A percentile compares a stretch with the other conserved stretches of the same genome.
These are phyloP conservation scores for Thielaviopsis euricoi DNA, from an alignment of 2,329 filamentous ascomycete genomes.

Conservation along the genomic window DNA sequence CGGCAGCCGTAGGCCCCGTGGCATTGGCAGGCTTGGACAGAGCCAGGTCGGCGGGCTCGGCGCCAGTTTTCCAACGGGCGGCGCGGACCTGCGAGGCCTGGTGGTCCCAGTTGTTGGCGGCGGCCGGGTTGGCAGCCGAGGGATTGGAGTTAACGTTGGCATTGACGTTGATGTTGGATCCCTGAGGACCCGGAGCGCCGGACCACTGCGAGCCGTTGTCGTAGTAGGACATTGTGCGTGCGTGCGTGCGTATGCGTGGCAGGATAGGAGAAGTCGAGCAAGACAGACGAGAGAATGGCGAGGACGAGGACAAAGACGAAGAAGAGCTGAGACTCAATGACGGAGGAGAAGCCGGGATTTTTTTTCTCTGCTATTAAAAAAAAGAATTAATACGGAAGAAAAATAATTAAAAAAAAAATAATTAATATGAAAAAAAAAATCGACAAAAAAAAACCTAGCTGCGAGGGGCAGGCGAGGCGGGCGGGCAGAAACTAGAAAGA, in stretches of 20 bases:
- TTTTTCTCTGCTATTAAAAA: too few relatives aligned
- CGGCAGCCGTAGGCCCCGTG: conserved; percentile 56
- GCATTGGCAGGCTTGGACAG: conserved; percentile 36
- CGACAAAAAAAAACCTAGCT: too few relatives aligned
- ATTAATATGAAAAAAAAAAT: too few relatives aligned
- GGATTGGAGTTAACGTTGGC: background rate
- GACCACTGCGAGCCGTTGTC: conserved; percentile 11
- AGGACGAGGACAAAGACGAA: background rate
- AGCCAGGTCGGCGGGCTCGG: conserved; percentile 1
- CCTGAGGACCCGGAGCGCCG: conserved; percentile 5
- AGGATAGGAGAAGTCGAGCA: background rate
- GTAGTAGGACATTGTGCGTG: conserved; percentile 11
- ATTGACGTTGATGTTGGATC: conserved; percentile 1
- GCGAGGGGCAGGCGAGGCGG: too few relatives aligned
- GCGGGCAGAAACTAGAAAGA: too few relatives aligned
- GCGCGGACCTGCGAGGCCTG: conserved; percentile 27
- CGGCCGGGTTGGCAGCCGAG: background rate
- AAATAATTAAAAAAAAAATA: too few relatives aligned
- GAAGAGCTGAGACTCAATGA: background rate
- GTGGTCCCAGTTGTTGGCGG: conserved; percentile 28
- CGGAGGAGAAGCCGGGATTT: background rate
- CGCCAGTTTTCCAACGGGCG: conserved; percentile 13
- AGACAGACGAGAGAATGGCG: background rate
- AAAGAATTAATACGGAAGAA: too few relatives aligned
- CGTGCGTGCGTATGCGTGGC: background rate